Conservation (phyloP, 2,329 filamentous ascomycete genomes). For the Ophiostoma angusticollis region DNA sequence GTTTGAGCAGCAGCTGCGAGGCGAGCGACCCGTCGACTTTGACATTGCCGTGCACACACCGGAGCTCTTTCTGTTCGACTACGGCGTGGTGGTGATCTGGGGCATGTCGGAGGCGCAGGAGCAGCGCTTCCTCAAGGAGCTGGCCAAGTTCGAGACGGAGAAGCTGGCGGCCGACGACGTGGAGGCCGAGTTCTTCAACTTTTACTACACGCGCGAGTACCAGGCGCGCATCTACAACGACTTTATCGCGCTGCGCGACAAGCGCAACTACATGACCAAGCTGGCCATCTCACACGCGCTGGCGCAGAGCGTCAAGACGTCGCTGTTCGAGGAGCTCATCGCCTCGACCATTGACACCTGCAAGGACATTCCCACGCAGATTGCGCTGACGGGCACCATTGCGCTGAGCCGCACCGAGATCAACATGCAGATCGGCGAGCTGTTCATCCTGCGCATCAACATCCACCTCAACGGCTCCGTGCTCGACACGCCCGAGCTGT, state of each 20-base stretch:
- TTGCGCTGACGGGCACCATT: constrained; percentile 85
- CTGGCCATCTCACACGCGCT: constrained; percentile 91
- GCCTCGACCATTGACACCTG: constrained; percentile 87
- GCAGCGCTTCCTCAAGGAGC: constrained; percentile 80
- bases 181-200: constrained; percentile 96
- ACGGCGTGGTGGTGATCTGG: constrained; percentile 96
- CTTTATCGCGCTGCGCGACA: constrained; percentile 89
- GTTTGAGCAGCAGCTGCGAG: constrained; percentile 10
- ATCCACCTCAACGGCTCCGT: constrained; percentile 96
- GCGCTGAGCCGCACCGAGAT: constrained; percentile 78
- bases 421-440: constrained; percentile 98
- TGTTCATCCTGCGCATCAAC: constrained; percentile 95
- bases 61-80: constrained; percentile 92
- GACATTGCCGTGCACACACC: constrained; percentile 83
- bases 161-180: constrained; percentile 80
- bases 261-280: constrained; percentile 96
- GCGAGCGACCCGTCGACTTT: constrained; percentile 45
- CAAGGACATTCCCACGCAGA: constrained; percentile 84
- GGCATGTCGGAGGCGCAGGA: constrained; percentile 90
- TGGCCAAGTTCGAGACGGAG: constrained; percentile 85
- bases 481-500: constrained; percentile 89
- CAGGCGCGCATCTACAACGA: constrained; percentile 99
- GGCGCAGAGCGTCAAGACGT: constrained; percentile 94
- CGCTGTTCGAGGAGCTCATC: constrained; percentile 88
- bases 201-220: constrained; percentile 97